A percentile compares a stretch with the other conserved stretches of the same genome.
These are phyloP conservation scores for Echinochloa phyllopogon DNA, from an alignment of 176 grass and related monocot species.

Conservation along the genomic window DNA sequence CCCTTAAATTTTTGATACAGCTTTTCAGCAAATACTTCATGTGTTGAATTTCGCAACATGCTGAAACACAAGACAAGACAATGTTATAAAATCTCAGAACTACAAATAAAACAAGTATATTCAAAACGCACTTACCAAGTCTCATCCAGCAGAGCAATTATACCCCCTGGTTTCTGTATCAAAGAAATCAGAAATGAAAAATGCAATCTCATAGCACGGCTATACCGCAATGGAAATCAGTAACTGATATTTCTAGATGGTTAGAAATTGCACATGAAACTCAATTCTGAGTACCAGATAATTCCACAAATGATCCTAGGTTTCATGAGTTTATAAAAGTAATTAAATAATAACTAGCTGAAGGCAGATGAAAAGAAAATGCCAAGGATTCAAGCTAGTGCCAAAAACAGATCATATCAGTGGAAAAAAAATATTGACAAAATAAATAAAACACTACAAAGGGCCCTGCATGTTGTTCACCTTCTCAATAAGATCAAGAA, in stretches of 20 bases:
- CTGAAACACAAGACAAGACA: constrained; percentile 57
- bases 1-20: constrained; percentile 91
- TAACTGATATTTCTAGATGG: constrained; percentile 5
- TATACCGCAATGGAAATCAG: constrained; percentile 32
- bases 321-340: constrained; percentile 23
- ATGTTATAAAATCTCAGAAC: constrained; percentile 37
- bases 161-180: constrained; percentile 95
- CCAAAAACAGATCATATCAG: not conserved
- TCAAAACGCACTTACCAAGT: constrained; percentile 68
- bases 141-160: constrained; percentile 95
- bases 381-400: not conserved
- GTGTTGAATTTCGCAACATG: constrained; percentile 93
- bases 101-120: constrained; percentile 31
- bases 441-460: constrained; percentile 18
- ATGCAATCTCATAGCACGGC: constrained; percentile 27
- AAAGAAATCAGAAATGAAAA: constrained; percentile 42
- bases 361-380: constrained; percentile 29
- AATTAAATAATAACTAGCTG: not conserved
- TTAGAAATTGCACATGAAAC: constrained; percentile 28
- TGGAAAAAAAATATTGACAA: constrained; percentile 24
- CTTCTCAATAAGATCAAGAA: constrained; percentile 99
- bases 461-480: constrained; percentile 43
- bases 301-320: constrained; percentile 14
- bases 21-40: constrained; percentile 97
- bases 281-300: constrained; percentile 20